A percentile compares a stretch with the other conserved stretches of the same genome.
Conservation (phyloP, 805 yeast genomes). For the Zygoascus biomembranicola region DNA sequence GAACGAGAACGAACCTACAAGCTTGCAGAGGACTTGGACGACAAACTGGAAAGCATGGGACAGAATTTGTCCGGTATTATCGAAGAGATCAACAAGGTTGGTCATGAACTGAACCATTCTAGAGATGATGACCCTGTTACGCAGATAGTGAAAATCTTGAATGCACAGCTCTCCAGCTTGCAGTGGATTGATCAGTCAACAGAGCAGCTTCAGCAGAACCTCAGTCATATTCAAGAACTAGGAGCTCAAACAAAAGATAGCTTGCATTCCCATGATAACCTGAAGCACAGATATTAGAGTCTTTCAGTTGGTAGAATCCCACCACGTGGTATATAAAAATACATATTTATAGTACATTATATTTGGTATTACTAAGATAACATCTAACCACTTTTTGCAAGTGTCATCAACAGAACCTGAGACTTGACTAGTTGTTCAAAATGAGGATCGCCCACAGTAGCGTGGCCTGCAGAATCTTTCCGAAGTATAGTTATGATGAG, state of each 20-base stretch:
- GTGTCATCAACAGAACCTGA: conserved; percentile 44
- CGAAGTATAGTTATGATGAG: conserved; percentile 56
- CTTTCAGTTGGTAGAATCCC: not conserved
- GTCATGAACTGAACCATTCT: conserved; percentile 68
- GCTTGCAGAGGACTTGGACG: conserved; percentile 78
- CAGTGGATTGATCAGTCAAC: conserved; percentile 79
- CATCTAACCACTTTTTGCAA: conserved; percentile 30
- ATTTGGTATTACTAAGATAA: not conserved
- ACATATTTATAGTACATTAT: not conserved
- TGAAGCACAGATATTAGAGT: not conserved
- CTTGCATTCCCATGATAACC: not conserved
- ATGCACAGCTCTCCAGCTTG: conserved; percentile 82
- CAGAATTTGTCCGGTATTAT: conserved; percentile 67
- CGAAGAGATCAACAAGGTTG: conserved; percentile 68
- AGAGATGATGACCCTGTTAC: conserved; percentile 37
- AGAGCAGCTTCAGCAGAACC: conserved; percentile 54
- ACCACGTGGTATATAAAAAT: not conserved
- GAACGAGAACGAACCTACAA: conserved; percentile 84
- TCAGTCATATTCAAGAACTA: conserved; percentile 32
- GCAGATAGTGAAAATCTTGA: conserved; percentile 65
- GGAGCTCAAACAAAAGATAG: not conserved
- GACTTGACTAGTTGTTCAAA: conserved; percentile 42
- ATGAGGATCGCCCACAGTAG: conserved; percentile 12
- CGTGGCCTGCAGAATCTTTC: conserved; percentile 34
- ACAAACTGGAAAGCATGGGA: conserved; percentile 69